Evolutionary conservation across 1,284 basidiomycete genomes (phyloP).

Genomic region (Phaffia rhodozyma): DNA sequence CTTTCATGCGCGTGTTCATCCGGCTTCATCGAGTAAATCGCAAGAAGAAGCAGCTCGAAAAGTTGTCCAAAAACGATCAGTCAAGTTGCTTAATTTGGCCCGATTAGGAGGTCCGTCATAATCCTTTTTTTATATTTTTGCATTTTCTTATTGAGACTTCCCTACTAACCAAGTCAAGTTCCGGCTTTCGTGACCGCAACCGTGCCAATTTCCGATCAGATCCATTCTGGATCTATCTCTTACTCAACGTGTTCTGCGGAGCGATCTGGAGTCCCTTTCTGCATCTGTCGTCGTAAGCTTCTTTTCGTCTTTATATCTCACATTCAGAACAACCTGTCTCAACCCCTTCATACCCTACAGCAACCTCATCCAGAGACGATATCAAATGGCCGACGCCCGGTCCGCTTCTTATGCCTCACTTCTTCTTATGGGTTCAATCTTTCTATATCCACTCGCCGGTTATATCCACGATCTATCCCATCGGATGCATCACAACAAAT

Average conservation of each 20-base stretch:
- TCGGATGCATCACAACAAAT: not conserved
- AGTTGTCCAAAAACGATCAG: conserved; percentile 10
- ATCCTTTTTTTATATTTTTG: conserved; percentile 22
- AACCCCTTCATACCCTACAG: conserved; percentile 31
- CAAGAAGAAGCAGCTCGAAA: conserved; percentile 7
- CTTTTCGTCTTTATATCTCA: not conserved
- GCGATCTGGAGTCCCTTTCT: conserved; percentile 64
- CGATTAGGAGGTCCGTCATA: not conserved
- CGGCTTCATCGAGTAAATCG: not conserved
- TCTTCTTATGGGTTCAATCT: conserved; percentile 57
- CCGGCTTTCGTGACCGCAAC: too few species aligned
- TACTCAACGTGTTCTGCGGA: conserved; percentile 55
- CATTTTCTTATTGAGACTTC: conserved; percentile 54
- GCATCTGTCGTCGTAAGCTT: conserved; percentile 57
- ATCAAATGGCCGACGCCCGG: conserved; percentile 46
- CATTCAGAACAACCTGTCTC: not conserved
- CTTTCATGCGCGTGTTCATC: conserved; percentile 9
- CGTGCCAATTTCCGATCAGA: conserved; percentile 36
- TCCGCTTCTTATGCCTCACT: conserved; percentile 57
- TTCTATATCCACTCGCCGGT: conserved; percentile 57
- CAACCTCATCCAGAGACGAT: conserved; percentile 61
- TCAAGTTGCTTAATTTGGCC: not conserved
- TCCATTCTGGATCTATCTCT: conserved; percentile 60
- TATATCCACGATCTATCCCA: conserved; percentile 14
- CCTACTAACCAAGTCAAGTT: too few species aligned